Evolutionary conservation across 2,329 filamentous ascomycete species (phyloP), one percentile per base, ranked within the genome.

Genomic region (Arthrobotrys pseudoclavata): DNA sequence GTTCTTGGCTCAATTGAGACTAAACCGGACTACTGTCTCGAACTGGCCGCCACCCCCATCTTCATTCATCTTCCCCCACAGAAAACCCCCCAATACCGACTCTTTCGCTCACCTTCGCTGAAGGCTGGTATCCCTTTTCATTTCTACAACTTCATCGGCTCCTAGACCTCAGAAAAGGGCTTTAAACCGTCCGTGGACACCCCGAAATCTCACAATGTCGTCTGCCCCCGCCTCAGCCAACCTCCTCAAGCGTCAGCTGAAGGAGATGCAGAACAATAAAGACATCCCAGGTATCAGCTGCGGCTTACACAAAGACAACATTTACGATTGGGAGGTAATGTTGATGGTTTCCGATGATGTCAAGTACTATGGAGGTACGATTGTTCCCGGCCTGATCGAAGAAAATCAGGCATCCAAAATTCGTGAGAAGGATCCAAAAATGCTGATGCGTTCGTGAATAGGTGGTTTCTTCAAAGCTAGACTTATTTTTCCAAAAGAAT

Each of bases 321-420:
- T 98, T 9, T 97, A 97, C 80, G 92, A 97, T 86, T 99, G 96
- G 96, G 94, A 98, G 84, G 94, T 98, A 20, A 97, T 97, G 92
- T 89, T 99, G 78, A 98, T 99, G 95, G 95, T 98, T 80, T 93
- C 90, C 79, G 94, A 97, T 81, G 94, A 97, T 83, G 94, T 92
- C 85, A 95, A 94, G 85, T 92, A 92, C 84, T 97, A 97, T 82
- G 94, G 94, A 82, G 94, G 94, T 95, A 85, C 74, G 89, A 85
- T 47, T 55, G 13, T 55, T 60, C 15, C 48, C 1, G 31, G 12
- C 29, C 29, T 34, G 31, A 34, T 34, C n/a, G 18, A 37, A 26
- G 5, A 24, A 22, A 42, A 40, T 13, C 18, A 7, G 31, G 50
- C 24, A 31, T 22, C 18, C 9, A 20, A n/a, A 4, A 12, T n/a